Evolutionary conservation across 75 land plant species (phyloP), one percentile per base, ranked within the genome.

Genomic region (Pinus albicaulis): DNA sequence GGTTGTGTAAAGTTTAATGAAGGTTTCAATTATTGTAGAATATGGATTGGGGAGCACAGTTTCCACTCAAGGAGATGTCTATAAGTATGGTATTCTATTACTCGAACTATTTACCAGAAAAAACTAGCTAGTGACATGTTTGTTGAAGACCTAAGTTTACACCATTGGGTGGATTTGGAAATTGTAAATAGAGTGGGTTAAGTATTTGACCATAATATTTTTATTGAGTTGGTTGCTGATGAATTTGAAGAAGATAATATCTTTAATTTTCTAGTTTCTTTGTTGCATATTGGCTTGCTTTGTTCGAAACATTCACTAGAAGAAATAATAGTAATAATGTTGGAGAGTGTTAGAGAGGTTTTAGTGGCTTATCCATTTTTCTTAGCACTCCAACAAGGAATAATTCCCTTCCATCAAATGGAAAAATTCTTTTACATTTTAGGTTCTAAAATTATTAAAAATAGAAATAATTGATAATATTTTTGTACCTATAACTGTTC

Each of bases 81-180:
- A 81, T 36, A 81, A 80, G 75, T 81, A 59, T 59, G 83, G 83
- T 20, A 80, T 81, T 16, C 59, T 81, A 57, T 48, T 81, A 62
- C 72, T 81, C 63, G 83, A 81, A 60, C 72, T 81, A 57, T 14
- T 81, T 10, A 81, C 83, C 11, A 80, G 73, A 58, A 61, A 22
- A 61, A 14, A 22, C 64, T 31, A 61, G 25, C 64, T 24, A 25
- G 26, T 61, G 28, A 23, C 8, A 61, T 61, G 64, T 61, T 61
- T 26, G 34, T 25, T 25, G 64, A 31, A 24, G 64, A 61, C 64
- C 28, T 61, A 25, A 61, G 25, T 22, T 22, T 61, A 25, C 26
- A 12, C 12, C 24, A 25, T 7, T 61, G 64, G 64, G 64, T 61
- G 8, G 25, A 25, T 23, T 61, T 28, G 24, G 64, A 3, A 25